Evolutionary conservation across 1,139 yeast genomes (phyloP).

Genomic region (Ashbya aceris): DNA sequence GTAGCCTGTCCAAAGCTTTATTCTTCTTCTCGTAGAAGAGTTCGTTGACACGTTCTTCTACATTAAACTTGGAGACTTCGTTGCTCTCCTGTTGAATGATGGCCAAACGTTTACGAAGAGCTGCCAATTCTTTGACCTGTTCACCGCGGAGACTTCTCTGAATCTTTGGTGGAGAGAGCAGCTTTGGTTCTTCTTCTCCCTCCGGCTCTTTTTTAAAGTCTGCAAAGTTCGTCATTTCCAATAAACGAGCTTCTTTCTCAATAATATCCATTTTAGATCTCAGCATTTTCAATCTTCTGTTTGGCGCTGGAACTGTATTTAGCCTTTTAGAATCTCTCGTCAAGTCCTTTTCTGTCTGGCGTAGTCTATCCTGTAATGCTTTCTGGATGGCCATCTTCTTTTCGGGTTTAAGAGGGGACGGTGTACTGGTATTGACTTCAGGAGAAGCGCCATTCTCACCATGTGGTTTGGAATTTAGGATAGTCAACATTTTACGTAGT

Average conservation of each 20-base stretch:
- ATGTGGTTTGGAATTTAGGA: constrained; percentile 36
- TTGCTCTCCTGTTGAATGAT: constrained; percentile 63
- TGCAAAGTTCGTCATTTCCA: constrained; percentile 77
- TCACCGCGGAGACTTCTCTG: constrained; percentile 15
- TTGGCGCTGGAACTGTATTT: constrained; percentile 51
- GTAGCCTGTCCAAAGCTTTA: constrained; percentile 58
- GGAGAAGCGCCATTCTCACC: constrained; percentile 5
- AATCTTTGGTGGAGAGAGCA: constrained; percentile 20
- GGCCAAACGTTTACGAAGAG: constrained; percentile 49
- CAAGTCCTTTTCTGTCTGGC: constrained; percentile 23
- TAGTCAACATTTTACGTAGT: constrained; percentile 72
- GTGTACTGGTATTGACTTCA: constrained; percentile 15
- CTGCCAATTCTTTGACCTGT: constrained; percentile 37
- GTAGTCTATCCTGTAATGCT: constrained; percentile 35
- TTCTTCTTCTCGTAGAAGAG: constrained; percentile 48
- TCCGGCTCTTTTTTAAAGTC: constrained; percentile 27
- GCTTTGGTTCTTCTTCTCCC: constrained; percentile 2
- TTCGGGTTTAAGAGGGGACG: constrained; percentile 16
- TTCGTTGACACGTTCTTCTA: constrained; percentile 41
- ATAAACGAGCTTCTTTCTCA: constrained; percentile 74
- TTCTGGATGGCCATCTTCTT: constrained; percentile 28
- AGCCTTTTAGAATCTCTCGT: constrained; percentile 30
- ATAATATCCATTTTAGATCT: constrained; percentile 81
- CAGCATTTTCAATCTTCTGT: constrained; percentile 61
- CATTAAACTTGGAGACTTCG: constrained; percentile 59